A percentile compares a stretch with the other conserved stretches of the same genome.
These are phyloP conservation scores for Ogataea hybrid DNA, from an alignment of 1,139 yeast genomes.

Conservation along the genomic window DNA sequence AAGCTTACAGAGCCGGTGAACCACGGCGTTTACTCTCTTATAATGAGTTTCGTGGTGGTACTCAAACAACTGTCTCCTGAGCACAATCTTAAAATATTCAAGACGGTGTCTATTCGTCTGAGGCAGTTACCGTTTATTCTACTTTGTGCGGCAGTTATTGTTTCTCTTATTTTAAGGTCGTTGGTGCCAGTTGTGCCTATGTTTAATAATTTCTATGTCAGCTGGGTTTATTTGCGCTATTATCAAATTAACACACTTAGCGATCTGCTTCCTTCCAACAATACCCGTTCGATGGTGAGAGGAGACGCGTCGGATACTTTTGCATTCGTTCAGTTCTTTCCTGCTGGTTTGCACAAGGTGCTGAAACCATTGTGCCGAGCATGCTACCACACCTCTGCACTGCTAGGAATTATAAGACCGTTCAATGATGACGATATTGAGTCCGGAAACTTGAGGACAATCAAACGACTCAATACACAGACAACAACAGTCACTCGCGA, in stretches of 20 bases:
- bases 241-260: slow-evolving; percentile 47
- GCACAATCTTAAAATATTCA: too few relatives aligned
- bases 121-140: too few relatives aligned
- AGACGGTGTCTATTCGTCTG: too few relatives aligned
- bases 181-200: slow-evolving; percentile 62
- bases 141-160: slow-evolving; percentile 42
- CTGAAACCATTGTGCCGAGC: slow-evolving; percentile 54
- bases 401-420: slow-evolving; percentile 57
- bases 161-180: slow-evolving; percentile 43
- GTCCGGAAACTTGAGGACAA: slow-evolving; percentile 68
- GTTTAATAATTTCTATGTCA: slow-evolving; percentile 60
- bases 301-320: slow-evolving; percentile 95
- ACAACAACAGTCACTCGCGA: slow-evolving; percentile 45
- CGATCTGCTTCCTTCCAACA: slow-evolving; percentile 24
- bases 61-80: too few relatives aligned
- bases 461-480: slow-evolving; percentile 46
- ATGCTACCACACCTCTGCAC: slow-evolving; percentile 52
- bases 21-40: too few relatives aligned
- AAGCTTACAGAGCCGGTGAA: too few relatives aligned
- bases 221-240: slow-evolving; percentile 78
- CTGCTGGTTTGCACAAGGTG: slow-evolving; percentile 51
- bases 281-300: slow-evolving; percentile 32
- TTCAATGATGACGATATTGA: slow-evolving; percentile 72
- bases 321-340: slow-evolving; percentile 80
- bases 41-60: too few relatives aligned